These are phyloP conservation scores for Cyclocybe aegerita DNA, from an alignment of 768 basidiomycete genomes.

Conservation along the genomic window DNA sequence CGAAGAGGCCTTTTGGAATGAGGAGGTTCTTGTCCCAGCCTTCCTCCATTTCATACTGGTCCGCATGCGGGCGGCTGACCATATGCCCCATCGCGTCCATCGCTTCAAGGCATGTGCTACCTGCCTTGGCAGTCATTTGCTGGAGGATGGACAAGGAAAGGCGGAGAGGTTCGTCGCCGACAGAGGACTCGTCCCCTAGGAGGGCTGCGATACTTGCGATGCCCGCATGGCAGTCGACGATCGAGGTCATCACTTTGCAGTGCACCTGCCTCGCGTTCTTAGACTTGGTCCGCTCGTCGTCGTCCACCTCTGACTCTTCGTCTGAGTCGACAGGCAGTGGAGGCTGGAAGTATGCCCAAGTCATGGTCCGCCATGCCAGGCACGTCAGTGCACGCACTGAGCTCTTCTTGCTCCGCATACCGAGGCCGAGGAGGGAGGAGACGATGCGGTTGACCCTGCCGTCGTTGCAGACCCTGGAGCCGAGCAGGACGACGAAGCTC, in stretches of 20 bases:
- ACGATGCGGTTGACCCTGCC: conserved; percentile 43
- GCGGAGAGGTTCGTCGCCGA: conserved; percentile 40
- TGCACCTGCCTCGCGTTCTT: conserved; percentile 33
- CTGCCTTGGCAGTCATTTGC: conserved; percentile 56
- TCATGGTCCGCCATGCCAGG: conserved; percentile 62
- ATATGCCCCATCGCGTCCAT: conserved; percentile 49
- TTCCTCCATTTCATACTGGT: conserved; percentile 26
- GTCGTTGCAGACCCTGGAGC: conserved; percentile 50
- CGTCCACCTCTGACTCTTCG: conserved; percentile 28
- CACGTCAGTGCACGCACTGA: conserved; percentile 62
- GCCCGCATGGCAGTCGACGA: conserved; percentile 52
- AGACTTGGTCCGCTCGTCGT: conserved; percentile 24
- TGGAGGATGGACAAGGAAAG: conserved; percentile 51
- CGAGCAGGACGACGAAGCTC: conserved; percentile 63
- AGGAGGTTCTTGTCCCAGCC: conserved; percentile 39
- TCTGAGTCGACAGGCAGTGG: conserved; percentile 31
- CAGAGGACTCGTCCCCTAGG: conserved; percentile 29
- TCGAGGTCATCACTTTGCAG: conserved; percentile 50
- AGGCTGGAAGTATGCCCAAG: conserved; percentile 68
- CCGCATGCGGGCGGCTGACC: conserved; percentile 20
- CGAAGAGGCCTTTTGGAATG: conserved; percentile 22
- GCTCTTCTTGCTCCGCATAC: conserved; percentile 62
- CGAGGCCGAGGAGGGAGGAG: conserved; percentile 49
- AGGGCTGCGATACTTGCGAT: conserved; percentile 55
- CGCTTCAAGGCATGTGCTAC: conserved; percentile 51